Evolutionary conservation across 177 flowering plant species (phyloP).

Genomic region (Vitis hybrid): DNA sequence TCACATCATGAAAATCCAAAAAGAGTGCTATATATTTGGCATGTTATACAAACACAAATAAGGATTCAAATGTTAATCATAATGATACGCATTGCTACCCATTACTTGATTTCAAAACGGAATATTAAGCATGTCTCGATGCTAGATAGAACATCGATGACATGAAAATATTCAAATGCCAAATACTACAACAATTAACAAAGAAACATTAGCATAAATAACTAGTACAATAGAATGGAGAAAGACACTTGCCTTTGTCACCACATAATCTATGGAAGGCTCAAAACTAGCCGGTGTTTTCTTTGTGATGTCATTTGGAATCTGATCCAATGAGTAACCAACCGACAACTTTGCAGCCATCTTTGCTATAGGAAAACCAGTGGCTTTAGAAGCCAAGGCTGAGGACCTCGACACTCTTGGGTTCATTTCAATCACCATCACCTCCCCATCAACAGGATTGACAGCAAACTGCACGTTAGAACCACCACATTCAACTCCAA

Average conservation of each 20-base stretch:
- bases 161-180: too few species aligned
- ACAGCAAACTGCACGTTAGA: slow-evolving; percentile 98
- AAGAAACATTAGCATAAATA: background rate
- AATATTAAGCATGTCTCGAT: too few species aligned
- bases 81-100: too few species aligned
- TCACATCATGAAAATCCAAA: too few species aligned
- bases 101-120: too few species aligned
- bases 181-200: too few species aligned
- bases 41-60: too few species aligned
- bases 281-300: slow-evolving; percentile 99
- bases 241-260: slow-evolving; percentile 66
- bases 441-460: slow-evolving; percentile 89
- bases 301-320: slow-evolving; percentile 93
- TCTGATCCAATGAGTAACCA: slow-evolving; percentile 89
- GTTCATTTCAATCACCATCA: slow-evolving; percentile 97
- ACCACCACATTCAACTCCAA: slow-evolving; percentile 98
- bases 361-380: slow-evolving; percentile 97
- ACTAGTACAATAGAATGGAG: background rate
- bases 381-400: slow-evolving; percentile 95
- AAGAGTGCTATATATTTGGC: too few species aligned
- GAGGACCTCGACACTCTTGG: slow-evolving; percentile 97
- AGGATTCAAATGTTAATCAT: too few species aligned
- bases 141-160: too few species aligned
- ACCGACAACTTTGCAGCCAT: slow-evolving; percentile 97
- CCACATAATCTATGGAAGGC: slow-evolving; percentile 98